Evolutionary conservation across 805 yeast genomes (phyloP).

Genomic region (Lipomyces japonicus): DNA sequence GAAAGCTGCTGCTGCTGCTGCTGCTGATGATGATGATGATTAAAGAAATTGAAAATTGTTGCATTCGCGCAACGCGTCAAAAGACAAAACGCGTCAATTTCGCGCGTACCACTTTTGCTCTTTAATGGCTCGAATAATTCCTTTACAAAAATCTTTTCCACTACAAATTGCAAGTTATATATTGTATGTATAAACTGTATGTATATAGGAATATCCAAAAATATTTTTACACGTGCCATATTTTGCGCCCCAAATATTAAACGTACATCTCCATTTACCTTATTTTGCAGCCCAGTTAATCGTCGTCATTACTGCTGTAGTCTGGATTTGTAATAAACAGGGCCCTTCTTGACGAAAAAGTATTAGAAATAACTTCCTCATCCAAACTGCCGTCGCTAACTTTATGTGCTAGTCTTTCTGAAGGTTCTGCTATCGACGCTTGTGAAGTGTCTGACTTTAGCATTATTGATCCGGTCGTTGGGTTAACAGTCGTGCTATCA

Average conservation of each 20-base stretch:
- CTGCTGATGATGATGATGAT: too few relatives aligned
- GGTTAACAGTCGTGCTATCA: neutral
- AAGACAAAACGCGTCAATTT: too few relatives aligned
- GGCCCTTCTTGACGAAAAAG: constrained; percentile 10
- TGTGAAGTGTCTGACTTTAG: neutral
- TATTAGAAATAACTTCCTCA: constrained; percentile 7
- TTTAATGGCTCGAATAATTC: too few relatives aligned
- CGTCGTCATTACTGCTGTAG: constrained; percentile 14
- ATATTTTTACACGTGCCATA: neutral
- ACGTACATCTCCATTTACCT: neutral
- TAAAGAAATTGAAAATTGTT: too few relatives aligned
- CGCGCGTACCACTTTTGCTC: too few relatives aligned
- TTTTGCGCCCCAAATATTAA: neutral
- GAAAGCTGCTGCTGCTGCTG: too few relatives aligned
- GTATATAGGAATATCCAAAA: too few relatives aligned
- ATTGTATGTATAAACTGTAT: too few relatives aligned
- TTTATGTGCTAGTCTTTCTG: neutral
- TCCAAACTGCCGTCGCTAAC: constrained; percentile 17
- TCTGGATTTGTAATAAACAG: constrained; percentile 25
- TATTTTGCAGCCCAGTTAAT: too few relatives aligned
- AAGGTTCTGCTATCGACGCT: neutral
- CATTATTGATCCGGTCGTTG: neutral
- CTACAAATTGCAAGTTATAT: too few relatives aligned
- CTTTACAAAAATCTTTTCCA: too few relatives aligned
- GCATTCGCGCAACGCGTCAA: too few relatives aligned